phyloP scores from a whole-genome alignment of 306 rosid species.

The Hippophae rhamnoides region DNA sequence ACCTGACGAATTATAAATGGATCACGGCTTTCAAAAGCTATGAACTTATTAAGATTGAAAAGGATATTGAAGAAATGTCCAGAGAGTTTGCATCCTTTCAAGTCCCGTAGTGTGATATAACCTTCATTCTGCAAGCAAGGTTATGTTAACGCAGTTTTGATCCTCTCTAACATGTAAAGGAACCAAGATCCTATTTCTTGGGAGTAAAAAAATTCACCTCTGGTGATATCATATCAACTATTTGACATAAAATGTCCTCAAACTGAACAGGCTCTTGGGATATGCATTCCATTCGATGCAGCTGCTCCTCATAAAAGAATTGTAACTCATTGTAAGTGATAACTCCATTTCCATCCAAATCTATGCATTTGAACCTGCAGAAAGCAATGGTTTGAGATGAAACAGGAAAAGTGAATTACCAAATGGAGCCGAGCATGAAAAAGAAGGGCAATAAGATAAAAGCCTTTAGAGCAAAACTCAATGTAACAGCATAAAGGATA shows the following conservation, averaged over 20 bases:
- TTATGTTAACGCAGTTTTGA: not conserved
- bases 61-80: slow-evolving; percentile 81
- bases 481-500: no score
- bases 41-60: slow-evolving; percentile 86
- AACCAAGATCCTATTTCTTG: slow-evolving; percentile 4
- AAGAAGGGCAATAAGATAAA: not conserved
- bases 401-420: slow-evolving; percentile 10
- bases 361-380: slow-evolving; percentile 83
- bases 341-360: slow-evolving; percentile 82
- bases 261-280: slow-evolving; percentile 93
- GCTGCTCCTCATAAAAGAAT: slow-evolving; percentile 91
- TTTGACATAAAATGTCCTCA: slow-evolving; percentile 88
- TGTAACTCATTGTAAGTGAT: slow-evolving; percentile 77
- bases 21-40: slow-evolving; percentile 91
- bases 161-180: not conserved
- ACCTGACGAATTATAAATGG: slow-evolving; percentile 97
- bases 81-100: slow-evolving; percentile 80
- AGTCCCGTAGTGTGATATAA: slow-evolving; percentile 56
- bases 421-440: not conserved
- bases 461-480: no score
- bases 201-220: slow-evolving; percentile 44
- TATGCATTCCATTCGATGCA: slow-evolving; percentile 95
- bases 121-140: slow-evolving; percentile 49
- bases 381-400: not conserved
- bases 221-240: slow-evolving; percentile 77